A percentile compares a stretch with the other conserved stretches of the same genome.
Conservation (phyloP, 2,329 filamentous ascomycete species). For the Botrytis galanthina region DNA sequence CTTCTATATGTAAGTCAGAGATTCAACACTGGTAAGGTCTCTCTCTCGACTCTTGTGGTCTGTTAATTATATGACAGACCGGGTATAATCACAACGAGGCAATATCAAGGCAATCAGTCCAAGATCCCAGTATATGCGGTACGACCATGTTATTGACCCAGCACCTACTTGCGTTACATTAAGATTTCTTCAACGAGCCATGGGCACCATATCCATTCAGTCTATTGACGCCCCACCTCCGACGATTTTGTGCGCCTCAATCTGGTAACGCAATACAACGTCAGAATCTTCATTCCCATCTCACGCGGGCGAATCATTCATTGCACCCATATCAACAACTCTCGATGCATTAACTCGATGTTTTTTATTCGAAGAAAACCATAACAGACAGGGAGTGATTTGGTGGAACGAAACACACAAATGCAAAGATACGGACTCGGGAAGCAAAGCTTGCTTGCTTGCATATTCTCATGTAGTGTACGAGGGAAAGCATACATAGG, state of each 20-base stretch:
- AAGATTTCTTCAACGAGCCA: constrained; percentile 17
- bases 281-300: neutral
- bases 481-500: constrained; percentile 1
- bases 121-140: constrained; percentile 20
- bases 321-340: neutral
- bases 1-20: constrained; percentile 2
- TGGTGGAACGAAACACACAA: neutral
- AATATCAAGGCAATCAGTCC: neutral
- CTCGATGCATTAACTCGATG: neutral
- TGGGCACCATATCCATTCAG: neutral
- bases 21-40: neutral
- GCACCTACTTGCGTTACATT: constrained; percentile 13
- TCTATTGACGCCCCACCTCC: constrained; percentile 7
- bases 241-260: constrained; percentile 4
- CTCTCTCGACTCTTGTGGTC: neutral
- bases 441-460: constrained; percentile 14
- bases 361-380: neutral
- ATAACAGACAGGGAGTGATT: neutral
- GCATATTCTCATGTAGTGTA: neutral
- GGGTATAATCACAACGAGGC: constrained; percentile 1
- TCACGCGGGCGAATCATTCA: neutral
- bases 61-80: neutral
- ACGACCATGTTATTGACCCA: constrained; percentile 8
- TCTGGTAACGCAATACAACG: constrained; percentile 5
- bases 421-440: constrained; percentile 15